phyloP scores from a whole-genome alignment of 106 monocot genomes.

The Apostasia shenzhenica region DNA sequence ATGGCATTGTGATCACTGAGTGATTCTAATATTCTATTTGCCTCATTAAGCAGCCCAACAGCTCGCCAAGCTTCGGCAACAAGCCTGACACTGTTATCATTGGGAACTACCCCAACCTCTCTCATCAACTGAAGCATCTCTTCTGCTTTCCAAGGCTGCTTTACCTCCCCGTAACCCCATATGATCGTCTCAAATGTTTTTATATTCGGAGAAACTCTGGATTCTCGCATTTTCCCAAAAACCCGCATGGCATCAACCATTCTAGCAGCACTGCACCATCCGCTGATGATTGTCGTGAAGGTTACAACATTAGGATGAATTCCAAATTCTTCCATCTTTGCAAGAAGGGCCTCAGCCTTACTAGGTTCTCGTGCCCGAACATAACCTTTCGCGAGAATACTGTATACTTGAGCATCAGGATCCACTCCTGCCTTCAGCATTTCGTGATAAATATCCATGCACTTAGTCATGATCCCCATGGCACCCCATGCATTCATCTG shows the following conservation, averaged over 20 bases:
- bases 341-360: conserved; percentile 65
- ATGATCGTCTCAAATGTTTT: conserved; percentile 88
- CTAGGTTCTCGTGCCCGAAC: conserved; percentile 66
- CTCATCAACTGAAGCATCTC: conserved; percentile 68
- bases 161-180: conserved; percentile 84
- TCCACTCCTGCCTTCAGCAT: conserved; percentile 59
- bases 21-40: conserved; percentile 30
- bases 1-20: conserved; percentile 11
- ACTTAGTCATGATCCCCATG: conserved; percentile 61
- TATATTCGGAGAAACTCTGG: conserved; percentile 49
- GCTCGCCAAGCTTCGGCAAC: conserved; percentile 76
- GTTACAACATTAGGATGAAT: conserved; percentile 71
- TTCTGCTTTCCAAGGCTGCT: conserved; percentile 78
- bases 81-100: conserved; percentile 32
- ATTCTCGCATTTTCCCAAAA: conserved; percentile 48
- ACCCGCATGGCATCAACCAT: conserved; percentile 77
- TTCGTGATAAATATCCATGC: conserved; percentile 59
- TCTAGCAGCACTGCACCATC: conserved; percentile 75
- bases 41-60: conserved; percentile 56
- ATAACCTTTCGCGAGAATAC: conserved; percentile 88
- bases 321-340: conserved; percentile 43
- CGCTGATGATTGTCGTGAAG: conserved; percentile 86
- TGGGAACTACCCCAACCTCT: conserved; percentile 41
- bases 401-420: conserved; percentile 73
- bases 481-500: conserved; percentile 76